Evolutionary conservation across 768 basidiomycete genomes (phyloP).

Genomic region (Mycena albidolilacea): DNA sequence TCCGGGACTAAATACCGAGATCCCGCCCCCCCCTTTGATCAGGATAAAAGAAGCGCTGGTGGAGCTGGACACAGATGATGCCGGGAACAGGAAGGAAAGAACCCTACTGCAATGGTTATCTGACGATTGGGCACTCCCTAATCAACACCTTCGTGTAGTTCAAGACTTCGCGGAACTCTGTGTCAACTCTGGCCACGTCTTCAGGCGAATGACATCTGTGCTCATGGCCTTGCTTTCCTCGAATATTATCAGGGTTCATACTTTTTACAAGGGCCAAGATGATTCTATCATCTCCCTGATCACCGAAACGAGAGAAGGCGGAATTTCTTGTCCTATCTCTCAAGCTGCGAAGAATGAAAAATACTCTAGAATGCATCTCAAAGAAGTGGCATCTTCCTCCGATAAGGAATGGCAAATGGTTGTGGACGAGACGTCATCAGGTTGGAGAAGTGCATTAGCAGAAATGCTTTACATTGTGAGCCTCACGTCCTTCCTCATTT

Average conservation of each 20-base stretch:
- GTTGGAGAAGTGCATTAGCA: constrained; percentile 6
- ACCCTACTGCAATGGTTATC: no score
- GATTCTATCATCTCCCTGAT: no score
- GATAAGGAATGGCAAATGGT: constrained; percentile 7
- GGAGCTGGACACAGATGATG: not conserved
- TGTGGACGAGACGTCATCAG: constrained; percentile 9
- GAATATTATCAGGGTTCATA: no score
- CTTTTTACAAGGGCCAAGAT: no score
- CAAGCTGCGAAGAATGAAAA: no score
- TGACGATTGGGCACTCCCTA: not conserved
- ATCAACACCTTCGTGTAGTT: not conserved
- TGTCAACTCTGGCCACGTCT: not conserved
- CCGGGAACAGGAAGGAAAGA: not conserved
- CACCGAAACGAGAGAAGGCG: no score
- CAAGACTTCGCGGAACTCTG: not conserved
- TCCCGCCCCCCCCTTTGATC: not conserved
- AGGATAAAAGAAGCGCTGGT: not conserved
- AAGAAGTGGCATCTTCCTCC: not conserved
- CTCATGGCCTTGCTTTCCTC: no score
- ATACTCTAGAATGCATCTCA: no score
- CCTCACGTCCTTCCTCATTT: constrained; percentile 8
- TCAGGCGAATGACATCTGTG: no score
- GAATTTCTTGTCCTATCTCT: no score
- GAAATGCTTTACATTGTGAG: constrained; percentile 15
- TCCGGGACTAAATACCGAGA: not conserved